Evolutionary conservation across 164 flowering plant species (phyloP).

Genomic region (Chloranthus sessilifolius): DNA sequence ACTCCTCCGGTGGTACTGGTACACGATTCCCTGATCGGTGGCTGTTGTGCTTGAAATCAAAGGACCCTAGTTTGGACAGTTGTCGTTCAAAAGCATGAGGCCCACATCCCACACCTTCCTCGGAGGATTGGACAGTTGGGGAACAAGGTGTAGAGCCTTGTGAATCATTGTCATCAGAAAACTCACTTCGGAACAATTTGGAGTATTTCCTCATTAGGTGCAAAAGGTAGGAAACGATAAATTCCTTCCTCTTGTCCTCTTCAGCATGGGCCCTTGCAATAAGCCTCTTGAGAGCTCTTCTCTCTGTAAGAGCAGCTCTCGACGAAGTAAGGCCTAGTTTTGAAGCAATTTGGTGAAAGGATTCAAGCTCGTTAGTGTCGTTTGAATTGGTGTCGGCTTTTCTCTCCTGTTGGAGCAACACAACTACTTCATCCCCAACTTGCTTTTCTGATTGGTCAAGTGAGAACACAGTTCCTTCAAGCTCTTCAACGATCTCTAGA

Average conservation of each 20-base stretch:
- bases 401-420: constrained; percentile 84
- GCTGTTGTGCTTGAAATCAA: constrained; percentile 56
- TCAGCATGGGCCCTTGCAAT: constrained; percentile 76
- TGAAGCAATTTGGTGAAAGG: constrained; percentile 86
- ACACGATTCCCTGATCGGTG: constrained; percentile 60
- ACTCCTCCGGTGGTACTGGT: constrained; percentile 85
- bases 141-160: constrained; percentile 97
- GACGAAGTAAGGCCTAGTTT: constrained; percentile 90
- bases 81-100: constrained; percentile 70
- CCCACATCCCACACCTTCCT: constrained; percentile 39
- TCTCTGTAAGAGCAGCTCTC: constrained; percentile 85
- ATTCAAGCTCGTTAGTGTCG: constrained; percentile 78
- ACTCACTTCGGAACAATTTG: constrained; percentile 80
- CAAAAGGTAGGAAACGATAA: constrained; percentile 86
- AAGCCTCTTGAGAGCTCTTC: constrained; percentile 89
- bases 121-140: constrained; percentile 71
- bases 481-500: constrained; percentile 65
- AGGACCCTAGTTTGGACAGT: constrained; percentile 69
- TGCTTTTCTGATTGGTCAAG: constrained; percentile 87
- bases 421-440: constrained; percentile 86
- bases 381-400: constrained; percentile 40
- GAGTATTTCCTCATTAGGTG: constrained; percentile 96
- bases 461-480: constrained; percentile 51
- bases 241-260: constrained; percentile 95
- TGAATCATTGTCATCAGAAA: constrained; percentile 94